Base-by-base conservation (phyloP, 768 basidiomycete genomes). In the Crassisporium funariophilum region DNA sequence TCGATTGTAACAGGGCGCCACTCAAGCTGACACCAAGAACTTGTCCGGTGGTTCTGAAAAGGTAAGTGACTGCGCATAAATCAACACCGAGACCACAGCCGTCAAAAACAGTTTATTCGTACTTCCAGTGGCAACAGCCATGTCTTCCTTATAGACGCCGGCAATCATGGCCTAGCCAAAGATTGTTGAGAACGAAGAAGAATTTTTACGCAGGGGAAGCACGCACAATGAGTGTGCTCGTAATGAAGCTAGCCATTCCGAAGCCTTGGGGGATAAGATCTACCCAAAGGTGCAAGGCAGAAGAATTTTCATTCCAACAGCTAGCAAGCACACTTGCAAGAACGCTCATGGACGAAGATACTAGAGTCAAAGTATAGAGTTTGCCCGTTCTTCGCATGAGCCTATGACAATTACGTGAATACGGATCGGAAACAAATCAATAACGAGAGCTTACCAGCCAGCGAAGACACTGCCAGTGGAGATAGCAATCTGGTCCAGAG, bases 1-100 rank as follows among this genome's bases (percentile, higher is more conserved):
- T 76, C 4, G 81, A 78, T 67, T 99, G 95, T 23, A 95, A 70
- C 20, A 98, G 64, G 0, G 91, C 86, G 16, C 92, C 90, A 56
- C 84, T 85, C 36, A 95, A 71, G 57, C 90, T 89, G 44, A 99
- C 95, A 25, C 95, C 97, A 44, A 98, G 77, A 17, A 97, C 97
- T 72, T 98, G 95, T 2, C 95, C 95, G 13, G 91, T 88, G 6
- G 92, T 94, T 53, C 95, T 76, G 74, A 95, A 95, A 37, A 97
- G 75, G 67, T 98, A 98, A 23, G 89, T 90, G 58, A 95, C 93
- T 95, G 56, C 13, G 45, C 37, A 42, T 38, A 36, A 40, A 21
- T 33, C 50, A 23, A 49, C 46, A 50, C 29, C 44, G 48, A 52
- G 50, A 41, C 27, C 40, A 50, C 52, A 53, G 40, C 51, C 47